Conservation (phyloP, 371 early-diverging fungal species). For the Blakeslea trispora region DNA sequence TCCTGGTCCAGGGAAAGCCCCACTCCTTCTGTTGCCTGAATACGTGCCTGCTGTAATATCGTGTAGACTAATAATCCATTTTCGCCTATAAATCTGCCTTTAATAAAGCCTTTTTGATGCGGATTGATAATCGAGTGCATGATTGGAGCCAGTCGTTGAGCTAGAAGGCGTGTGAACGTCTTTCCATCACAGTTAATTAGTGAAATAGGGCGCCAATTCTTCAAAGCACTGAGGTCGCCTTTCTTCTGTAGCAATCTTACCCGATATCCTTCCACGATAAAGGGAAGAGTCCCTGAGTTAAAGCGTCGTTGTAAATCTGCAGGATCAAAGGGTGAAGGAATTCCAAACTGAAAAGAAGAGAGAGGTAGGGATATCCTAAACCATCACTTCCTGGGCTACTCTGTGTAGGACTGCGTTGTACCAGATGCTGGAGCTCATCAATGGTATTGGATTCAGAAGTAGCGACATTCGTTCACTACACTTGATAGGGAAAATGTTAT, state of each 20-base stretch:
- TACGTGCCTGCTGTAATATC: not conserved
- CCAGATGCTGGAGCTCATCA: not conserved
- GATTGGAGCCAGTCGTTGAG: conserved; percentile 4
- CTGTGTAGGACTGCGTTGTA: not conserved
- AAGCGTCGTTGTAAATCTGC: conserved; percentile 26
- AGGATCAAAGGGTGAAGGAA: not conserved
- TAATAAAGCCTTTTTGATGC: conserved; percentile 18
- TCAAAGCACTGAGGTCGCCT: conserved; percentile 11
- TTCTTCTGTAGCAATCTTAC: conserved; percentile 29
- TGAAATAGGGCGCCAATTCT: conserved; percentile 29
- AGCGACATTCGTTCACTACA: not conserved
- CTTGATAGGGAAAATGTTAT: not conserved
- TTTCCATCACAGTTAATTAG: conserved; percentile 20
- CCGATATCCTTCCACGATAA: conserved; percentile 26
- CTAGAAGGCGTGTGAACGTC: conserved; percentile 19
- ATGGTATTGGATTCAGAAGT: not conserved
- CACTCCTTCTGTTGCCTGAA: not conserved
- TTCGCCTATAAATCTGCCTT: conserved; percentile 14
- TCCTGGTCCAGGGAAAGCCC: conserved; percentile 24
- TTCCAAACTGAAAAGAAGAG: not conserved
- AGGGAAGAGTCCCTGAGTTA: conserved; percentile 12
- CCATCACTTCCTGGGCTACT: conserved; percentile 19
- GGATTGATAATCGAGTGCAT: not conserved
- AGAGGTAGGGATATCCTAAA: not conserved
- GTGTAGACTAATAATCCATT: conserved; percentile 2